A percentile compares a stretch with the other conserved stretches of the same genome.
Evolutionary conservation across 176 grass and related monocot species (phyloP).

Genomic region (Oropetium thomaeum): DNA sequence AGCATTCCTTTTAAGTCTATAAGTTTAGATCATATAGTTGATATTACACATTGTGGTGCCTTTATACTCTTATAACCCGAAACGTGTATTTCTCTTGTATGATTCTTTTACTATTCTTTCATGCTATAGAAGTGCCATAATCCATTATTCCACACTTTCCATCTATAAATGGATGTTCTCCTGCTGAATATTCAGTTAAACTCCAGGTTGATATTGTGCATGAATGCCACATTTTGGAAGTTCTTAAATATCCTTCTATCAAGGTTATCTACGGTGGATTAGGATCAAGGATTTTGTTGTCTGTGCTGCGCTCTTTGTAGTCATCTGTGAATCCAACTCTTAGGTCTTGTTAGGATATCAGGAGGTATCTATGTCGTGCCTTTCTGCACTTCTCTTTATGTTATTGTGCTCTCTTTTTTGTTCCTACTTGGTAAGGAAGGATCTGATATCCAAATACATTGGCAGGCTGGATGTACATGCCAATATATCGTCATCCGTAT

Average conservation of each 20-base stretch:
- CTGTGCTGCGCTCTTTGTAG: background rate
- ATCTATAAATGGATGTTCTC: background rate
- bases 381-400: background rate
- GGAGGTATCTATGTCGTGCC: background rate
- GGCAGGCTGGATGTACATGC: constrained; percentile 40
- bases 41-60: background rate
- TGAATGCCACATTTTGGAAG: background rate
- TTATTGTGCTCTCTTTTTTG: background rate
- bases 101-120: background rate
- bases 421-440: background rate
- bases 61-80: too few species aligned
- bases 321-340: background rate
- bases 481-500: constrained; percentile 27
- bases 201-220: too few species aligned
- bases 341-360: background rate
- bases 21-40: background rate
- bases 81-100: background rate
- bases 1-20: background rate
- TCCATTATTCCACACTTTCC: too few species aligned
- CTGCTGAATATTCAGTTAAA: background rate
- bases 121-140: background rate
- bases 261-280: background rate
- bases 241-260: background rate
- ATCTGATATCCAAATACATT: constrained; percentile 45
- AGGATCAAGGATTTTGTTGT: background rate